A percentile compares a stretch with the other conserved stretches of the same genome.
Evolutionary conservation across 768 basidiomycete species (phyloP).

Genomic region (Collybia mongolica): DNA sequence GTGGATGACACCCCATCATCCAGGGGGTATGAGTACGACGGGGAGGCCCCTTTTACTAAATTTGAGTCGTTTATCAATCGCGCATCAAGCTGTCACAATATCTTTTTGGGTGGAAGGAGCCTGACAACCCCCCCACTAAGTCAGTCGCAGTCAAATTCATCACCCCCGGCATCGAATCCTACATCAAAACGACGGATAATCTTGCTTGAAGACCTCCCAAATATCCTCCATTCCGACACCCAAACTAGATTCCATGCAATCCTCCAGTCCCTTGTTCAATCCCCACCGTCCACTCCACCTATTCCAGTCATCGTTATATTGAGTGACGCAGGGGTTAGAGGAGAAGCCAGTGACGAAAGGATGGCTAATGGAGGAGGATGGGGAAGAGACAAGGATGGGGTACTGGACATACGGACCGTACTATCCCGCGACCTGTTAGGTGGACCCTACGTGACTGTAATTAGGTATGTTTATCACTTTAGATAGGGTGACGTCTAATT

Average conservation of each 20-base stretch:
- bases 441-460: slow-evolving; percentile 77
- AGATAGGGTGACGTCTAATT: neutral
- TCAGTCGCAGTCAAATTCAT: slow-evolving; percentile 9
- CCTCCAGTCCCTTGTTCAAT: slow-evolving; percentile 53
- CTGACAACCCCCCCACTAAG: slow-evolving; percentile 5
- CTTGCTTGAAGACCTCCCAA: slow-evolving; percentile 89
- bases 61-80: slow-evolving; percentile 76
- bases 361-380: slow-evolving; percentile 39
- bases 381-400: slow-evolving; percentile 41
- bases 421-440: slow-evolving; percentile 66
- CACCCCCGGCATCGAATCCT: slow-evolving; percentile 9
- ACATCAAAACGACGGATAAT: slow-evolving; percentile 53
- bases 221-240: slow-evolving; percentile 73
- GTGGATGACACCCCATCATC: slow-evolving; percentile 1
- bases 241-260: slow-evolving; percentile 72
- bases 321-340: slow-evolving; percentile 79
- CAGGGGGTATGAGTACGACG: slow-evolving; percentile 22
- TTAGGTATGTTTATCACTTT: slow-evolving; percentile 53
- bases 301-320: slow-evolving; percentile 80
- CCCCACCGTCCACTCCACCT: slow-evolving; percentile 29
- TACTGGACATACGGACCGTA: slow-evolving; percentile 69
- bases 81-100: slow-evolving; percentile 55
- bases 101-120: slow-evolving; percentile 34
- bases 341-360: slow-evolving; percentile 57
- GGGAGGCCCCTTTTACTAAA: slow-evolving; percentile 59